Evolutionary conservation across 176 grass and related monocot genomes (phyloP), one percentile per base, ranked within the genome.

Genomic region (Aechmea fasciata): DNA sequence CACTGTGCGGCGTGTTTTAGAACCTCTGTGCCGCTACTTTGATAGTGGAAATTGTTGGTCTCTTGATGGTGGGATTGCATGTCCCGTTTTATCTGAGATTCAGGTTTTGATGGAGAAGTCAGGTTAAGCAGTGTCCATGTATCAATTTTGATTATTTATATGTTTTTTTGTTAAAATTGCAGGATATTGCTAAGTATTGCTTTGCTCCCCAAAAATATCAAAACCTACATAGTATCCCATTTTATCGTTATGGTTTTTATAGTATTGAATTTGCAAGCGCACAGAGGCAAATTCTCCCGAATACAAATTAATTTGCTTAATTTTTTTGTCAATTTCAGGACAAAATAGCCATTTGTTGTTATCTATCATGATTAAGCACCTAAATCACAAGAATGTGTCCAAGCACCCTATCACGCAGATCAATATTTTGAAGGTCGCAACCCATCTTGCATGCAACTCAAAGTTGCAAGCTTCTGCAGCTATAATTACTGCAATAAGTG

Each of bases 41-140:
- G 94, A 99, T 55, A 83, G 69, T 70, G 85, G 79, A 13, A 73
- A 77, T 76, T 87, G 78, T 49, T 99, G 94, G 94, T 93, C 89
- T 73, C 80, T 87, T 61, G 87, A 99, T 78, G 86, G 61, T 74
- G 77, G 87, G 52, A 81, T 99, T 84, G 87, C 94, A 63, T 67
- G 78, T 77, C 87, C 89, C 72, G 75, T 93, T 85, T 83, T 99
- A 76, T 88, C 79, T 84, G 89, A 93, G 76, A 85, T 99, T 89
- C 89, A 90, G 64, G 73, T 71, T 24, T 69, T 81, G 54, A 90
- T 99, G 89, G 84, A 99, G 70, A 87, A 76, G 74, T 83, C 89
- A 93, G 94, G 94, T 87, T 23, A 75, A 64, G 11, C 69, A 75
- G 53, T 82, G 53, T 84, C 11, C 47, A 18, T 66, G 29, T 67